These are phyloP conservation scores for Tuber borchii DNA, from an alignment of 495 filamentous ascomycete species.

Conservation along the genomic window DNA sequence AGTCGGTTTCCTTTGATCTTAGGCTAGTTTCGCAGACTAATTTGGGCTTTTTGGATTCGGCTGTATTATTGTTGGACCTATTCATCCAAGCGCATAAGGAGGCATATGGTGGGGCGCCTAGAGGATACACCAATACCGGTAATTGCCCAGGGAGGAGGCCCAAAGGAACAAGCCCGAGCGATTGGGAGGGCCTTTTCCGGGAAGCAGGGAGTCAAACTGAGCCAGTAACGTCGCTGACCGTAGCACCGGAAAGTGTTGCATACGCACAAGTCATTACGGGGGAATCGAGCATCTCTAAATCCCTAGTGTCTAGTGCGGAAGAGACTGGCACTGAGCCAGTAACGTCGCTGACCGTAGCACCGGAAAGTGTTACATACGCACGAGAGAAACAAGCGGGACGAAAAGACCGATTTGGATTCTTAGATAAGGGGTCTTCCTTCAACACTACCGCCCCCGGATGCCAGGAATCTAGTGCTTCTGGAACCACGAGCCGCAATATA, in stretches of 20 bases:
- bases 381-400: background rate
- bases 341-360: background rate
- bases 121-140: background rate
- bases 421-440: background rate
- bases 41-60: background rate
- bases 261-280: background rate
- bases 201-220: background rate
- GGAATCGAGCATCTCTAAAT: background rate
- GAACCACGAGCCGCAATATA: background rate
- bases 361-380: background rate
- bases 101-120: background rate
- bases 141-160: background rate
- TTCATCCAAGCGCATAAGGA: background rate
- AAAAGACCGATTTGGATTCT: background rate
- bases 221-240: too few species aligned
- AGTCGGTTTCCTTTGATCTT: background rate
- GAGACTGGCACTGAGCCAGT: background rate
- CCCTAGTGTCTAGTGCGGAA: background rate
- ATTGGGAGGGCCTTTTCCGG: background rate
- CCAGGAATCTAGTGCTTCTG: background rate
- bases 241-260: too few species aligned
- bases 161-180: background rate
- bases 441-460: background rate
- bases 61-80: background rate
- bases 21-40: background rate